phyloP scores from a whole-genome alignment of 208 protist genomes.

The Trypanosoma theileri region DNA sequence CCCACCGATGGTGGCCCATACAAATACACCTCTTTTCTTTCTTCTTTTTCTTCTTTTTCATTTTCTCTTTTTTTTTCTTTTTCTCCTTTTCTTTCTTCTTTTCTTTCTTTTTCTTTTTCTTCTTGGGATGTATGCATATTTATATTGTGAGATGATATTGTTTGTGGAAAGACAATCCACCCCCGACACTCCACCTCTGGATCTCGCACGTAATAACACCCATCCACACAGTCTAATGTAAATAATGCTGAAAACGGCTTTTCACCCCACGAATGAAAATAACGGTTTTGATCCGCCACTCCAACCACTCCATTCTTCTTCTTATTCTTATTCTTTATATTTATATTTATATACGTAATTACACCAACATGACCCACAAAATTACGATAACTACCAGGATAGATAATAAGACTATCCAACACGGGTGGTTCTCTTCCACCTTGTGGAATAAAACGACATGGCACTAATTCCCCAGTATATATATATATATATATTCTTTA shows the following conservation, averaged over 20 bases:
- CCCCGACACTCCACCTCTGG: constrained; percentile 62
- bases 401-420: constrained; percentile 70
- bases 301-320: no score
- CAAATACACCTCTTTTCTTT: neutral
- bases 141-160: no score
- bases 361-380: constrained; percentile 81
- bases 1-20: constrained; percentile 4
- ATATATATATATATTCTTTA: no score
- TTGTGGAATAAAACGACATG: constrained; percentile 50
- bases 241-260: constrained; percentile 55
- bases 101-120: no score
- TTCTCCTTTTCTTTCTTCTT: no score
- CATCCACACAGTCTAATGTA: constrained; percentile 39
- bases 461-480: constrained; percentile 40
- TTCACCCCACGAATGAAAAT: constrained; percentile 68
- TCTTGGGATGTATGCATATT: no score
- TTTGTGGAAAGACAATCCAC: constrained; percentile 53
- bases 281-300: constrained; percentile 82
- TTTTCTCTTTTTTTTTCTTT: no score
- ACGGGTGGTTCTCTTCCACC: constrained; percentile 48
- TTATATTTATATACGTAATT: constrained; percentile 50
- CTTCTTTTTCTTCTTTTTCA: no score
- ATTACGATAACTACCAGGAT: constrained; percentile 61
- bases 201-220: constrained; percentile 61
- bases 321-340: no score